Evolutionary conservation across 164 flowering plant species (phyloP).

Genomic region (Chloranthus sessilifolius): DNA sequence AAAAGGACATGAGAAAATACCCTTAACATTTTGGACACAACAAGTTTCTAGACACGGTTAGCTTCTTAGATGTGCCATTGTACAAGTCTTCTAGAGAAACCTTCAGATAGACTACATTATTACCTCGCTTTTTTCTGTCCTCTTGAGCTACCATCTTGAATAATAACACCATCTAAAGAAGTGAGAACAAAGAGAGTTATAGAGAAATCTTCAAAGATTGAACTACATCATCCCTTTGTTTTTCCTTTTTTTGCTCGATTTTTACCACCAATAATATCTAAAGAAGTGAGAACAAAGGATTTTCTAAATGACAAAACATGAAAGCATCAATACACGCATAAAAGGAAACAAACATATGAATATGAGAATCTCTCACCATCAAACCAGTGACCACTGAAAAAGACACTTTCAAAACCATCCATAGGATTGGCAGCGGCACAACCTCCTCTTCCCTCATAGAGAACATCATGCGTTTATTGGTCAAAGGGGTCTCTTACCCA

Average conservation of each 20-base stretch:
- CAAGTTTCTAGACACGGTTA: slow-evolving; percentile 46
- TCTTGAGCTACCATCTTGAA: slow-evolving; percentile 35
- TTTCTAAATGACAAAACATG: too few relatives aligned
- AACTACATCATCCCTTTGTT: too few relatives aligned
- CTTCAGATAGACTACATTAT: slow-evolving; percentile 61
- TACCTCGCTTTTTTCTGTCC: slow-evolving; percentile 55
- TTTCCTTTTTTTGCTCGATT: too few relatives aligned
- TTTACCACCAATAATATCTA: too few relatives aligned
- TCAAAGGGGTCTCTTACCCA: slow-evolving; percentile 56
- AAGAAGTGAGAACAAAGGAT: too few relatives aligned
- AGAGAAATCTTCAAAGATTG: too few relatives aligned
- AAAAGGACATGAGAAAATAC: too few relatives aligned
- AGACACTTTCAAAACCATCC: slow-evolving; percentile 53
- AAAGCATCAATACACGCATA: too few relatives aligned
- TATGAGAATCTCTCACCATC: slow-evolving; percentile 32
- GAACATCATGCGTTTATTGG: slow-evolving; percentile 68
- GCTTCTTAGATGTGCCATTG: slow-evolving; percentile 60
- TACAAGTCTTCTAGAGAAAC: slow-evolving; percentile 65
- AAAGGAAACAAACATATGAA: too few relatives aligned
- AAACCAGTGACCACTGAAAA: slow-evolving; percentile 47
- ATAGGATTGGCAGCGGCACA: slow-evolving; percentile 40
- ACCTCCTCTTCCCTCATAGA: slow-evolving; percentile 62
- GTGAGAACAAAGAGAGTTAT: too few relatives aligned
- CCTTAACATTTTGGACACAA: slow-evolving; percentile 61
- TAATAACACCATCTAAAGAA: too few relatives aligned